Percentiles rank a stretch among this genome's conserved stretches.
These are phyloP conservation scores for Ophioceras dolichostomum DNA, from an alignment of 2,329 filamentous ascomycete species.

Conservation along the genomic window DNA sequence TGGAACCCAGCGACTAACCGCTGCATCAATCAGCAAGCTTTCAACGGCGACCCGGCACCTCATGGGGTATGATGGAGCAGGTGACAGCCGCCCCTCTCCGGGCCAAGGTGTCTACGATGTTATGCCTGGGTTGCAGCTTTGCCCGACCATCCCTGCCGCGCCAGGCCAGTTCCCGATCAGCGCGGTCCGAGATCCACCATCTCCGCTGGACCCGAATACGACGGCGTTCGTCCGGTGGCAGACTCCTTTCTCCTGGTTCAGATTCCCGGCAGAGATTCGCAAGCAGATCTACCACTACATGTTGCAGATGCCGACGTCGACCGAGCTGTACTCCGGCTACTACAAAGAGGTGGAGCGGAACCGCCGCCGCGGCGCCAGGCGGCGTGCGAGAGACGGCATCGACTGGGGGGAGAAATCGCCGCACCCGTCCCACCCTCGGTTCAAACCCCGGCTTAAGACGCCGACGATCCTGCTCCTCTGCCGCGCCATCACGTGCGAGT, in stretches of 20 bases:
- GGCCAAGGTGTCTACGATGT: too few species aligned
- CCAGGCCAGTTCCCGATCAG: neutral
- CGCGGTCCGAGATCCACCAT: neutral
- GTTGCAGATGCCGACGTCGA: conserved; percentile 15
- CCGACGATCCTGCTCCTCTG: conserved; percentile 22
- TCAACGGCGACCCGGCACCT: too few species aligned
- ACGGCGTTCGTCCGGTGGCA: neutral
- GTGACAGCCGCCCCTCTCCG: too few species aligned
- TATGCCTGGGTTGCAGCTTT: too few species aligned
- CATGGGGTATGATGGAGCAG: too few species aligned
- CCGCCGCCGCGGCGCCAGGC: neutral
- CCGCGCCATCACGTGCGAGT: conserved; percentile 19
- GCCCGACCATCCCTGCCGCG: neutral
- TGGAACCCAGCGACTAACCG: too few species aligned
- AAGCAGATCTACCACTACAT: conserved; percentile 19
- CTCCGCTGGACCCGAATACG: neutral
- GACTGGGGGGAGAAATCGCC: neutral
- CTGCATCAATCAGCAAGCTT: too few species aligned
- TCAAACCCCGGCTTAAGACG: conserved; percentile 10
- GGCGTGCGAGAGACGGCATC: neutral
- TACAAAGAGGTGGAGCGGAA: conserved; percentile 12
- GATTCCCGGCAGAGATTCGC: conserved; percentile 20
- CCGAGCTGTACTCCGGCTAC: conserved; percentile 16
- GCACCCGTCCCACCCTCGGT: conserved; percentile 2
- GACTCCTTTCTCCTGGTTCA: conserved; percentile 12